Evolutionary conservation across 2,329 filamentous ascomycete species (phyloP).

Genomic region (Trichophyton verrucosum): DNA sequence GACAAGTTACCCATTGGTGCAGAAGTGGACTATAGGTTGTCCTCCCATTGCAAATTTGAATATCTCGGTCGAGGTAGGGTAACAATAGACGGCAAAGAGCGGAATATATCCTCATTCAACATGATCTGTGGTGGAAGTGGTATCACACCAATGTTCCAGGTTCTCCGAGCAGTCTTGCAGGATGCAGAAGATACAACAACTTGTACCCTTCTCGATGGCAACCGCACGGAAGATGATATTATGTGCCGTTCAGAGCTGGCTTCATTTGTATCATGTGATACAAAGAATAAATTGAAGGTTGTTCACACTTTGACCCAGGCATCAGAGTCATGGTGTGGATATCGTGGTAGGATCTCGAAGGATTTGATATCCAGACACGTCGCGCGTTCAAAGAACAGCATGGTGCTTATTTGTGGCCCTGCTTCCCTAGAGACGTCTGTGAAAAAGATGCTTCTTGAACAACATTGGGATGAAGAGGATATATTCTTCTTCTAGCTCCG

Average conservation of each 20-base stretch:
- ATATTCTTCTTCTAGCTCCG: slow-evolving; percentile 1
- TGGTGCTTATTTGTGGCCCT: slow-evolving; percentile 8
- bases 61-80: slow-evolving; percentile 59
- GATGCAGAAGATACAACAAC: slow-evolving; percentile 51
- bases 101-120: slow-evolving; percentile 54
- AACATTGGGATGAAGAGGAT: slow-evolving; percentile 2
- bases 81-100: slow-evolving; percentile 44
- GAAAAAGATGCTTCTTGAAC: neutral
- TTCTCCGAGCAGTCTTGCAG: slow-evolving; percentile 59
- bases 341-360: slow-evolving; percentile 52
- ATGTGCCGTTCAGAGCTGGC: slow-evolving; percentile 65
- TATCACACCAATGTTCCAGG: slow-evolving; percentile 83
- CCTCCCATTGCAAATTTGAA: slow-evolving; percentile 64
- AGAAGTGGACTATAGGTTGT: slow-evolving; percentile 73
- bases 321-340: slow-evolving; percentile 52
- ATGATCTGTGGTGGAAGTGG: slow-evolving; percentile 88
- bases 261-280: slow-evolving; percentile 41
- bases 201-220: slow-evolving; percentile 68
- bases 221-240: slow-evolving; percentile 68
- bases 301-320: slow-evolving; percentile 58
- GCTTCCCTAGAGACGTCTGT: neutral
- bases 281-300: slow-evolving; percentile 46
- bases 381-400: neutral
- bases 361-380: slow-evolving; percentile 1
- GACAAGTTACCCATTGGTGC: slow-evolving; percentile 61